phyloP scores from a whole-genome alignment of 495 filamentous ascomycete species.

The Xylaria scruposa region DNA sequence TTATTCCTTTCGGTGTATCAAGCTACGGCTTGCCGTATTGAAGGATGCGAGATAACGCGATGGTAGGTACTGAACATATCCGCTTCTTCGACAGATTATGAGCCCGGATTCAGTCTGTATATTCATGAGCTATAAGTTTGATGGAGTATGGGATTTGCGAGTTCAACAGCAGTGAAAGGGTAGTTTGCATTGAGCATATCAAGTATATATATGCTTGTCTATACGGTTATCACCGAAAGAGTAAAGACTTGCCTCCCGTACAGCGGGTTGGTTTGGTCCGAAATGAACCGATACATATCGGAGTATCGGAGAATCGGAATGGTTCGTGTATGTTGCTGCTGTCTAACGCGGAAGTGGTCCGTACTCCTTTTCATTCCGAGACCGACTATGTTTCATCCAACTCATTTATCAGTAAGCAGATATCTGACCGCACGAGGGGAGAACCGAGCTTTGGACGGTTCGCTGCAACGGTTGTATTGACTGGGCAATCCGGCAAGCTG shows the following conservation, averaged over 20 bases:
- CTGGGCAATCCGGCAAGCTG: conserved; percentile 9
- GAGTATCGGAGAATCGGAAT: not conserved
- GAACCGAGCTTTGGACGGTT: conserved; percentile 1
- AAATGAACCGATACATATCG: too few species aligned
- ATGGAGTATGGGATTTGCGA: not conserved
- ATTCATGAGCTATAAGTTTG: not conserved
- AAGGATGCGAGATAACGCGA: not conserved
- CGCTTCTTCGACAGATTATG: not conserved
- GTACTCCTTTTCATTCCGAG: not conserved
- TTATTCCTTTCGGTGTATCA: not conserved
- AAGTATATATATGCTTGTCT: not conserved
- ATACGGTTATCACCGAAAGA: not conserved
- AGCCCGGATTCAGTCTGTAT: not conserved
- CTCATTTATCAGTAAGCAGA: not conserved
- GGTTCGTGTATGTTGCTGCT: not conserved
- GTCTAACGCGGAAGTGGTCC: not conserved
- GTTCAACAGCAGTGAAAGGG: not conserved
- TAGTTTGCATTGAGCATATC: not conserved
- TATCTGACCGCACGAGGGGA: not conserved
- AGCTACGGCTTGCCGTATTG: not conserved
- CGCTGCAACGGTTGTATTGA: conserved; percentile 4
- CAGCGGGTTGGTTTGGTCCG: too few species aligned
- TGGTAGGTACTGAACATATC: not conserved
- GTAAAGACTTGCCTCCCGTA: too few species aligned
- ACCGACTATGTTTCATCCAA: conserved; percentile 22